Evolutionary conservation across 495 filamentous ascomycete genomes (phyloP).

Genomic region (Neurospora pannonica): DNA sequence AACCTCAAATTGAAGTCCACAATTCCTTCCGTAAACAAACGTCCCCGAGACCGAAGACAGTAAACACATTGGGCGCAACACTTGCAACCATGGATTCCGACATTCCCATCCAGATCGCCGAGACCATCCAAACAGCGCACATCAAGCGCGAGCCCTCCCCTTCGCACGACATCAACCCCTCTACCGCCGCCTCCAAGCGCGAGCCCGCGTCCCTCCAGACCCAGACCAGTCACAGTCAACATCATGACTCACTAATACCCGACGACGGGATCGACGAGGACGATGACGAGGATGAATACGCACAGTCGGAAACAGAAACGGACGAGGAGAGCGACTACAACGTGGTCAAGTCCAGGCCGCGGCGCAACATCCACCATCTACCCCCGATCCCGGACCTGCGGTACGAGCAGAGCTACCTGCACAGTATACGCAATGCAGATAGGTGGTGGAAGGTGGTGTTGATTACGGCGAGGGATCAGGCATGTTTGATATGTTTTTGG

Average conservation of each 20-base stretch:
- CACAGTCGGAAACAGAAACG: conserved; percentile 8
- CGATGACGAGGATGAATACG: conserved; percentile 18
- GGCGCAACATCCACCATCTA: conserved; percentile 41
- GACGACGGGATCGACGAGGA: conserved; percentile 13
- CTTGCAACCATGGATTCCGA: conserved; percentile 25
- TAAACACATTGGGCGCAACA: not conserved
- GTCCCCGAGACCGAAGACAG: not conserved
- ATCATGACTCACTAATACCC: conserved; percentile 1
- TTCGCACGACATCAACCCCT: conserved; percentile 69
- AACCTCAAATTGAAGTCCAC: not conserved
- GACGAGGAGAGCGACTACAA: conserved; percentile 30
- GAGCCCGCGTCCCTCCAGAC: conserved; percentile 27
- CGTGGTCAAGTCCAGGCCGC: conserved; percentile 43
- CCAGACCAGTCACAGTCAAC: not conserved
- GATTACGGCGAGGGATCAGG: conserved; percentile 86
- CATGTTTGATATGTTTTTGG: conserved; percentile 22
- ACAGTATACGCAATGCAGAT: conserved; percentile 67
- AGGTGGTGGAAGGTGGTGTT: conserved; percentile 65
- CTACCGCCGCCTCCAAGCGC: conserved; percentile 57
- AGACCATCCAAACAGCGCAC: conserved; percentile 69
- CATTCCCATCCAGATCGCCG: conserved; percentile 53
- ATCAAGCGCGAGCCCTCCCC: conserved; percentile 60
- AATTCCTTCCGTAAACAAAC: not conserved
- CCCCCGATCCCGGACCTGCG: conserved; percentile 86
- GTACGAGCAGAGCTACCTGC: conserved; percentile 95